These are phyloP conservation scores for Centella asiatica DNA, from an alignment of 129 eudicot species.

Conservation along the genomic window DNA sequence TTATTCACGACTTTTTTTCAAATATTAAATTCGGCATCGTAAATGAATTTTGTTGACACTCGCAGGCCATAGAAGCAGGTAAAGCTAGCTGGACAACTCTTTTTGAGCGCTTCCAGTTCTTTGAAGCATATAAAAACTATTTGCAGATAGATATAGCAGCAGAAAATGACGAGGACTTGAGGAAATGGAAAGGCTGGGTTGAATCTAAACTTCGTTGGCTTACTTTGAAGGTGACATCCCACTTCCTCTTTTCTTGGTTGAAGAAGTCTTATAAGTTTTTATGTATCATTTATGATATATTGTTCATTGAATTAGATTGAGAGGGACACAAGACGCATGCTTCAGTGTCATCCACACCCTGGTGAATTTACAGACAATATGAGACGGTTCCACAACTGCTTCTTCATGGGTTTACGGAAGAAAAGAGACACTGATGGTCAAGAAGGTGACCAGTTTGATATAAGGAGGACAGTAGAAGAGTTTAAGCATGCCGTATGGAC, in stretches of 20 bases:
- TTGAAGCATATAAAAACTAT: constrained; percentile 81
- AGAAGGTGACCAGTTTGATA: constrained; percentile 69
- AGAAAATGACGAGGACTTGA: constrained; percentile 61
- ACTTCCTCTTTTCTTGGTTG: neutral
- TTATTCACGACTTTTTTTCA: too few relatives aligned
- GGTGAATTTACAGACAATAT: constrained; percentile 65
- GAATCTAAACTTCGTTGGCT: constrained; percentile 78
- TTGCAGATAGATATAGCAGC: constrained; percentile 84
- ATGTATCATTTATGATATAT: neutral
- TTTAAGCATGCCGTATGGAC: constrained; percentile 55
- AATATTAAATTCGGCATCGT: too few relatives aligned
- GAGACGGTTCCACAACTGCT: constrained; percentile 52
- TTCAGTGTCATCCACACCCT: constrained; percentile 94
- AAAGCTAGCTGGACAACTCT: constrained; percentile 61
- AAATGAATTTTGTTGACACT: neutral
- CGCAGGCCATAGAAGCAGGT: constrained; percentile 64
- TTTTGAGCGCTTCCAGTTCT: constrained; percentile 75
- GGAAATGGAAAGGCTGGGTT: constrained; percentile 97
- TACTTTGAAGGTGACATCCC: constrained; percentile 54
- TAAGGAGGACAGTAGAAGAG: constrained; percentile 78
- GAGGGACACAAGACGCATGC: constrained; percentile 59
- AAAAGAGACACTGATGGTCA: constrained; percentile 44
- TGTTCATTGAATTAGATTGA: constrained; percentile 45
- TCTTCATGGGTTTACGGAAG: constrained; percentile 75
- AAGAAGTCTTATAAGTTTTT: neutral